Evolutionary conservation across 768 basidiomycete species (phyloP), one percentile per base, ranked within the genome.

Genomic region (Lyophyllum semitale): DNA sequence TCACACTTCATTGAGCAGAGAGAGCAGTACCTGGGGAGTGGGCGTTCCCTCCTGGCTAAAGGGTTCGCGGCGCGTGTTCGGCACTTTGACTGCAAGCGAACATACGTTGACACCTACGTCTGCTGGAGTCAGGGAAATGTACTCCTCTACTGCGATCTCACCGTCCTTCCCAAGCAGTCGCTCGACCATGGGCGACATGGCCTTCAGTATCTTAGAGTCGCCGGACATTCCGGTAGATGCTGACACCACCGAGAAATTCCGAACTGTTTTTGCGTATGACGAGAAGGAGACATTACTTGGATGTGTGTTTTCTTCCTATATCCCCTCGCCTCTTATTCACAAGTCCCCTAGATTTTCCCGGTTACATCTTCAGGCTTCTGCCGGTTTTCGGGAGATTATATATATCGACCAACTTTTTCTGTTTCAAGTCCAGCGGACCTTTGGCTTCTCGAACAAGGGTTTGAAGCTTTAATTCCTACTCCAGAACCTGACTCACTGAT

Each of bases 381-480:
- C 96, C 97, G 0, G 81, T 96, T 12, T 89, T 80, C 56, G 96
- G 96, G 7, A 82, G 88, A 48, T 80, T 98, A 26, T 98, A 90
- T 66, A 82, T 98, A 57, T 96, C 96, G n/a, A 86, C 84, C 11
- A 93, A 91, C 69, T 89, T 84, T 69, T 89, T 98, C 70, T 97
- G 94, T 73, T 99, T 98, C 83, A 91, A 93, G 66, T 94, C 95
- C 4, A 89, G 84, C 40, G 85, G 93, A 4, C 83, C 90, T 27
- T 68, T 96, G 46, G 83, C 89, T 50, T 77, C 82, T 41, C 90
- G 88, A 67, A 98, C 94, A 12, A 84, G 85, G 76, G 96, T 93
- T 63, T 61, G 87, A 68, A 50, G 25, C 59, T 8, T n/a, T n/a
- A 38, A 52, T 29, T 20, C 12, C 12, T 25, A 13, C n/a, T 29